phyloP scores from a whole-genome alignment of 805 yeast genomes.

The Cyberlindnera nakhonratchasimensis region DNA sequence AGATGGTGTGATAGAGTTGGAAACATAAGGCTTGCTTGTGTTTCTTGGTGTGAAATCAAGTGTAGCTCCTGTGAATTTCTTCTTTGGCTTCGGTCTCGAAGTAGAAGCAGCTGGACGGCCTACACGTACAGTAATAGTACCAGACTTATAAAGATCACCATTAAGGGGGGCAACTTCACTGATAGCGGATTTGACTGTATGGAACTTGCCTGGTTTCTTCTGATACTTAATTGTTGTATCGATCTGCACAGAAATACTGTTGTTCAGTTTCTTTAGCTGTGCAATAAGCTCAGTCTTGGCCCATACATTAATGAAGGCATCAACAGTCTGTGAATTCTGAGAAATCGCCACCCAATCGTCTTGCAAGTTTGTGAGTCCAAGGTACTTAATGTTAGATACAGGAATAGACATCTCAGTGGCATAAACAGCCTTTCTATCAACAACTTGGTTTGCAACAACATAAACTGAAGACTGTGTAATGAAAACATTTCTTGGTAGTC shows the following conservation, averaged over 20 bases:
- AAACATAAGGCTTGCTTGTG: constrained; percentile 9
- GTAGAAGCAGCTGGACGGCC: constrained; percentile 73
- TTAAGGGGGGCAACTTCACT: constrained; percentile 60
- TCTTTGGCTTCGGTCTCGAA: constrained; percentile 76
- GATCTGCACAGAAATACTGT: constrained; percentile 56
- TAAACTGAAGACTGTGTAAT: constrained; percentile 61
- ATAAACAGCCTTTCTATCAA: constrained; percentile 57
- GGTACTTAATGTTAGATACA: constrained; percentile 52
- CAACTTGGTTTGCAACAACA: constrained; percentile 68
- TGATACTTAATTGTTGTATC: constrained; percentile 75
- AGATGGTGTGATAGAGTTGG: constrained; percentile 2
- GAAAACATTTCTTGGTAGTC: constrained; percentile 70
- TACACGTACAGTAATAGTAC: constrained; percentile 72
- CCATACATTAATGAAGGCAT: constrained; percentile 71
- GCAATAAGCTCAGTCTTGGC: constrained; percentile 90
- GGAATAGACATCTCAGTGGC: constrained; percentile 63
- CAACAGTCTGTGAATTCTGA: constrained; percentile 48
- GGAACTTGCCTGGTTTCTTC: constrained; percentile 84
- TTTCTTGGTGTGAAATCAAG: constrained; percentile 31
- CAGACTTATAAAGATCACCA: constrained; percentile 82
- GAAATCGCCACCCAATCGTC: constrained; percentile 87
- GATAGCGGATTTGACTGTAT: constrained; percentile 64
- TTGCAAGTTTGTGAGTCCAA: constrained; percentile 70
- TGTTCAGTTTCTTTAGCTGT: constrained; percentile 60
- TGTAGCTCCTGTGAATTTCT: constrained; percentile 30